phyloP scores from a whole-genome alignment of 2,329 filamentous ascomycete genomes.

The Pseudocercospora eumusae region DNA sequence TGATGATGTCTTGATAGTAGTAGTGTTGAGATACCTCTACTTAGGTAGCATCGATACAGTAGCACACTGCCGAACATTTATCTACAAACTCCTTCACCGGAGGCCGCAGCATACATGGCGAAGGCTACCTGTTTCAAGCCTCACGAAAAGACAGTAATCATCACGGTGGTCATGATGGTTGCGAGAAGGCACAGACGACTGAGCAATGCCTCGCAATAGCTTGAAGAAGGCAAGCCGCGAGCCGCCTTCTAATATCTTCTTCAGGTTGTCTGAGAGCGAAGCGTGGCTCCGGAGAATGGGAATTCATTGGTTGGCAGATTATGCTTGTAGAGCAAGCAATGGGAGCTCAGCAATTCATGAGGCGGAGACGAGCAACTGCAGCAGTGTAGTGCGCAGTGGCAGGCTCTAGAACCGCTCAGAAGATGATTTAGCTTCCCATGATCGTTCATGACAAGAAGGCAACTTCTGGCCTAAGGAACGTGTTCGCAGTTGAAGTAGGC shows the following conservation, averaged over 20 bases:
- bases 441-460: neutral
- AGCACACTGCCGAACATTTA: neutral
- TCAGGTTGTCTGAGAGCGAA: constrained; percentile 3
- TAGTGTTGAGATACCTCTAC: neutral
- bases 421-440: neutral
- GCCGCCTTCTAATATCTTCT: neutral
- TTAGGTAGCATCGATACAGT: neutral
- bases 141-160: neutral
- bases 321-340: neutral
- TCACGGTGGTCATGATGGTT: neutral
- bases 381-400: constrained; percentile 1
- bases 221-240: constrained; percentile 3
- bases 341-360: neutral
- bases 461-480: neutral
- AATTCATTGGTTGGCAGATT: constrained; percentile 1
- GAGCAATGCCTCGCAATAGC: constrained; percentile 2
- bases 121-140: constrained; percentile 1
- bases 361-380: neutral
- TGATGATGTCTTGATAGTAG: neutral
- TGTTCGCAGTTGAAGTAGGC: neutral
- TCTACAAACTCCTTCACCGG: constrained; percentile 3
- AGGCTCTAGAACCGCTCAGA: constrained; percentile 1
- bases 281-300: neutral
- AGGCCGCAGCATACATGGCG: constrained; percentile 1
- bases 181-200: neutral